Evolutionary conservation across 257 asterid genomes (phyloP).

Genomic region (Solanum dulcamara): DNA sequence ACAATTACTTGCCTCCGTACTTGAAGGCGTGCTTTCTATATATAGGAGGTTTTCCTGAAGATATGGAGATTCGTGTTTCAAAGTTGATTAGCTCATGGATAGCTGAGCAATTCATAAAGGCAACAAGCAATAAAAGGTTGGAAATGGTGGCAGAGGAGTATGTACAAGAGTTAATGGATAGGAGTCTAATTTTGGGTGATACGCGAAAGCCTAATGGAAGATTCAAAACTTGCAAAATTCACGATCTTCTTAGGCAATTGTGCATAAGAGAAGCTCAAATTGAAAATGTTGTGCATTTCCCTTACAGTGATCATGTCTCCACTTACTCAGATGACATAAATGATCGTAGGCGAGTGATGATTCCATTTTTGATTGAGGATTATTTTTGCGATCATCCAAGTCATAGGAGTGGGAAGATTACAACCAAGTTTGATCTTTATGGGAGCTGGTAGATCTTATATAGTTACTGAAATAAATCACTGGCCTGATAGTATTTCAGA

Average conservation of each 20-base stretch:
- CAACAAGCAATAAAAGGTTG: background rate
- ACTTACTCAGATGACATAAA: background rate
- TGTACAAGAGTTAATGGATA: background rate
- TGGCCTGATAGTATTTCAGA: background rate
- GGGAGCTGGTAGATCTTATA: background rate
- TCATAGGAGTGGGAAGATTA: background rate
- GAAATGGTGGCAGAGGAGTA: background rate
- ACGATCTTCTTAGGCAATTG: conserved; percentile 2
- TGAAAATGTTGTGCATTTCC: background rate
- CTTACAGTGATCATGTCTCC: background rate
- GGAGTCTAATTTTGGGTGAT: background rate
- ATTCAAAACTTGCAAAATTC: conserved; percentile 2
- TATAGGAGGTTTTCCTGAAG: background rate
- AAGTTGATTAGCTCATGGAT: background rate
- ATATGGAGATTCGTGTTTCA: background rate
- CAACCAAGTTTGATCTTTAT: background rate
- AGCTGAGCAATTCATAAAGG: conserved; percentile 2
- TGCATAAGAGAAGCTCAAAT: background rate
- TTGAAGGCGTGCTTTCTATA: conserved; percentile 8
- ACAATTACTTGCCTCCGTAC: background rate
- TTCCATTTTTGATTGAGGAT: background rate
- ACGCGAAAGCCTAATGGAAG: background rate
- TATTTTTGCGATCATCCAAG: background rate
- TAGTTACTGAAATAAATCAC: background rate
- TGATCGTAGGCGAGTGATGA: background rate